Evolutionary conservation across 179 eudicot genomes (phyloP), one percentile per base, ranked within the genome.

Genomic region (Corrigiola litoralis): DNA sequence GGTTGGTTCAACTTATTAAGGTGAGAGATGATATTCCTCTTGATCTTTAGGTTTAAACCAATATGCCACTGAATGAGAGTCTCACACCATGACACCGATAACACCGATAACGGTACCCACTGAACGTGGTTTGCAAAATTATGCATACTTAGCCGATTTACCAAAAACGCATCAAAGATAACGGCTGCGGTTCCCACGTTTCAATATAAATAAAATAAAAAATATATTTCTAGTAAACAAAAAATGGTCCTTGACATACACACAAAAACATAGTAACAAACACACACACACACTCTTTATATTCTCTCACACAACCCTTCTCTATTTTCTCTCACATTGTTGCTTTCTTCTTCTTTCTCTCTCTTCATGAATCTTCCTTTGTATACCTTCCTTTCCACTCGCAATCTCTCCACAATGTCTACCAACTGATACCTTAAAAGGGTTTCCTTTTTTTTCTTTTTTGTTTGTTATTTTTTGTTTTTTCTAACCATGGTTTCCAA

Each of bases 401-500:
- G 21, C 33, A 25, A 27, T 53, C 37, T 37, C 60, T 2, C 41
- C 28, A 60, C 73, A 62, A 61, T 70, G 73, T 45, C 68, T 16
- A 70, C 23, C 40, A 59, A 6, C 51, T 59, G 20, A 59, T 17
- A 5, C 16, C 44, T 34, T 25, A 31, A 52, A 61, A 55, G 68
- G 68, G 58, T 28, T 20, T 66, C 36, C 38, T 61, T 21, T 40
- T 2, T 58, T 40, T 61, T 33, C 34, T 68, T 50, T 61, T 52
- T 21, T 14, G 23, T 29, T 28, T 24, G 33, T 21, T 58, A 38
- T 29, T 37, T 62, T 42, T 34, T 8, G 4, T 7, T 51, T 29
- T 51, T 45, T 29, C 32, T 5, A 34, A 29, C 27, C 67, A 70
- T 70, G 73, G 73, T 61, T n/a, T 34, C 68, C n/a, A 70, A 70